phyloP scores from a whole-genome alignment of 176 grass and related monocot species.

The Dactylis glomerata region DNA sequence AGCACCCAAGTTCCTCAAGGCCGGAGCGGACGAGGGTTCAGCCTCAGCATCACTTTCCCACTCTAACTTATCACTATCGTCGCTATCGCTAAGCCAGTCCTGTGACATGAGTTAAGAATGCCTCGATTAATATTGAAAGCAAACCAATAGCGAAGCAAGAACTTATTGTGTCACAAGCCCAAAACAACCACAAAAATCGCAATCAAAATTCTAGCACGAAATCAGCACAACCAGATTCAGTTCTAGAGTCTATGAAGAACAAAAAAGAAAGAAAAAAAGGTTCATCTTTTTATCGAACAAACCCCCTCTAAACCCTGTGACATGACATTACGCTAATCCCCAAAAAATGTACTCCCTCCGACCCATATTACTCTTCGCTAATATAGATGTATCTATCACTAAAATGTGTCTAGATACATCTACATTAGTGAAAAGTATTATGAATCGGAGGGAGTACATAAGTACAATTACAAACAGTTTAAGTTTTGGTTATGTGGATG shows the following conservation, averaged over 20 bases:
- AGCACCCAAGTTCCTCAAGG: neutral
- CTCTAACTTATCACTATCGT: slow-evolving; percentile 19
- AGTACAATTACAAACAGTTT: neutral
- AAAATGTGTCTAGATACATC: too few relatives aligned
- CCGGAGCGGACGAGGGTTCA: neutral
- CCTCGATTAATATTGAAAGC: neutral
- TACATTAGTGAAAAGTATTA: too few relatives aligned
- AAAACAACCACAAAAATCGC: neutral
- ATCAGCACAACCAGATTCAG: neutral
- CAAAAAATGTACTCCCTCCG: too few relatives aligned
- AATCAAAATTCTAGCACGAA: neutral
- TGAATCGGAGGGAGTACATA: too few relatives aligned
- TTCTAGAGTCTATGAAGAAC: neutral
- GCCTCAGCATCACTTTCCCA: slow-evolving; percentile 31
- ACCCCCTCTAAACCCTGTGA: neutral
- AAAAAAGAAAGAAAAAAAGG: neutral
- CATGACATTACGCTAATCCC: neutral
- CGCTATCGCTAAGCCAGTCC: slow-evolving; percentile 36
- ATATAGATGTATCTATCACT: too few relatives aligned
- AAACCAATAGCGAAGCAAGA: neutral
- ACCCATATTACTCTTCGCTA: too few relatives aligned
- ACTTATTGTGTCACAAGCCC: neutral
- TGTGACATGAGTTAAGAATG: slow-evolving; percentile 14
- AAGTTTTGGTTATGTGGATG: neutral
- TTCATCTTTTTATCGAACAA: neutral